phyloP scores from a whole-genome alignment of 495 filamentous ascomycete species.

The Neurospora discreta region DNA sequence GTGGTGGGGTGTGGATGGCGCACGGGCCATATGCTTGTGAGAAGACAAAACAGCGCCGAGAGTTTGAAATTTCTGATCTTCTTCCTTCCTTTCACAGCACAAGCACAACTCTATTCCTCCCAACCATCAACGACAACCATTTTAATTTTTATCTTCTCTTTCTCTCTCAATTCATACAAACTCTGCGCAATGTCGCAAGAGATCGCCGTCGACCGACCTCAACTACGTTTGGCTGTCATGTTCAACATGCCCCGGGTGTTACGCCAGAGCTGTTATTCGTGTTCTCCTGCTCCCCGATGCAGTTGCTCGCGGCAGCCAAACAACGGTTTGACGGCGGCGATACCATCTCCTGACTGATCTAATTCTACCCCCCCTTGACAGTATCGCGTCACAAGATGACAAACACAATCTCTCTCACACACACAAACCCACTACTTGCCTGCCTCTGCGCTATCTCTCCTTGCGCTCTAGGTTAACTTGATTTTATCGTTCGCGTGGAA shows the following conservation, averaged over 20 bases:
- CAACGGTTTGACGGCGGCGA: not conserved
- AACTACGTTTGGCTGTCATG: not conserved
- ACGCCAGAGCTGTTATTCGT: not conserved
- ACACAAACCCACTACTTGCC: conserved; percentile 43
- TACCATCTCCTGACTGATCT: not conserved
- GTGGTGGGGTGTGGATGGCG: not conserved
- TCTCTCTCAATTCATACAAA: not conserved
- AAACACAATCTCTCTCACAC: conserved; percentile 12
- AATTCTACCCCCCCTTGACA: not conserved
- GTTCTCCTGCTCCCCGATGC: not conserved
- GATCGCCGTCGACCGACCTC: not conserved
- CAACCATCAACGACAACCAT: too few species aligned
- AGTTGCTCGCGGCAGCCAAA: not conserved
- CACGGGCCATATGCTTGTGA: not conserved
- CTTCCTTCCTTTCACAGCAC: not conserved
- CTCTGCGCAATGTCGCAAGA: not conserved
- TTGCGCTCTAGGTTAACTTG: conserved; percentile 43
- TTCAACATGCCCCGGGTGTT: not conserved
- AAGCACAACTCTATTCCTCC: too few species aligned
- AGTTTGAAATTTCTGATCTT: not conserved
- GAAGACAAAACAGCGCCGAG: not conserved
- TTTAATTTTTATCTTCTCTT: too few species aligned
- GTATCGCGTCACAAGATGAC: not conserved
- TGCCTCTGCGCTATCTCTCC: conserved; percentile 38
- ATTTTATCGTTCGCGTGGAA: conserved; percentile 50